A percentile compares a stretch with the other conserved stretches of the same genome.
phyloP scores from a whole-genome alignment of 805 yeast genomes.

The Scheffersomyces spartinae region DNA sequence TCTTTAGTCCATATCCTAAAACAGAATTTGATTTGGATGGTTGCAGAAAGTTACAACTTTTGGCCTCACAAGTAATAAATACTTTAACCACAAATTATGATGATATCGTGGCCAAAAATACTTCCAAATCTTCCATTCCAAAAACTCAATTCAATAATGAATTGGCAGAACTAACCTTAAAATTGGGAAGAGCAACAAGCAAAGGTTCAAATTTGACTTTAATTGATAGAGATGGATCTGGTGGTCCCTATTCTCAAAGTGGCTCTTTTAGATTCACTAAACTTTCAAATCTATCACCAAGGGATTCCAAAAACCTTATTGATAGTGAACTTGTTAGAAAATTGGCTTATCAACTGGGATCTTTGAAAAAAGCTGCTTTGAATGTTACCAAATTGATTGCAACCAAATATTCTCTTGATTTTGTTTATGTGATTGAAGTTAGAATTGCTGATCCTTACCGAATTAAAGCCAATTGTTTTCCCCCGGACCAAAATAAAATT shows the following conservation, averaged over 20 bases:
- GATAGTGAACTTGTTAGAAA: constrained; percentile 26
- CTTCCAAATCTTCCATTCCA: constrained; percentile 5
- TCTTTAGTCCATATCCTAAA: constrained; percentile 41
- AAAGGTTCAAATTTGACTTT: constrained; percentile 28
- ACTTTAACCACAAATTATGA: too few species aligned
- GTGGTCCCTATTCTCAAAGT: constrained; percentile 45
- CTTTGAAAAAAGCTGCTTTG: constrained; percentile 33
- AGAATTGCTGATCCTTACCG: constrained; percentile 35
- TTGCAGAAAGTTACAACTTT: constrained; percentile 22
- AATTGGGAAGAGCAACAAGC: constrained; percentile 50
- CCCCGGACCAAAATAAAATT: constrained; percentile 28
- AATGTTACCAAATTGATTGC: constrained; percentile 25
- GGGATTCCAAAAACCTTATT: constrained; percentile 9
- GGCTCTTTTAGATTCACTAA: constrained; percentile 32
- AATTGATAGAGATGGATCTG: constrained; percentile 56
- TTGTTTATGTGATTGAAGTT: constrained; percentile 41
- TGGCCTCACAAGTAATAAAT: constrained; percentile 30
- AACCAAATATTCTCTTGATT: constrained; percentile 22
- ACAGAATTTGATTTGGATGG: constrained; percentile 20
- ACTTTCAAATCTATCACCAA: constrained; percentile 6
- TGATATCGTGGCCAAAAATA: too few species aligned
- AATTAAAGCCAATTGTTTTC: constrained; percentile 32
- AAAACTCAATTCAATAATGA: constrained; percentile 9
- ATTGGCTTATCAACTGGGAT: constrained; percentile 21
- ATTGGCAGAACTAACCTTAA: constrained; percentile 17